phyloP scores from a whole-genome alignment of 495 filamentous ascomycete genomes.

The Podospora pseudocomata region DNA sequence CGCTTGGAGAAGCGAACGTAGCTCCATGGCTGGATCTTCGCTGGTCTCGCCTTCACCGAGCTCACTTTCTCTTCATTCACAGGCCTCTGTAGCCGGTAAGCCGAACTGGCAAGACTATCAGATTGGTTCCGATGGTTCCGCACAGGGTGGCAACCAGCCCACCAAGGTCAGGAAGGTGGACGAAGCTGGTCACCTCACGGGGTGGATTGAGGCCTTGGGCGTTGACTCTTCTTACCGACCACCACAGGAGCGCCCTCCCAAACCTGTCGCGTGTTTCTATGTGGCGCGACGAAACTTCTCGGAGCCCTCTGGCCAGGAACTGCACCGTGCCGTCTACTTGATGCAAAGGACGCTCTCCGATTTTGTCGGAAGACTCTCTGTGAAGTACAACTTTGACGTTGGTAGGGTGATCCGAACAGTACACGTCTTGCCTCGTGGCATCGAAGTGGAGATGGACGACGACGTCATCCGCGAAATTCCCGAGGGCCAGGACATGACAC shows the following conservation, averaged over 20 bases:
- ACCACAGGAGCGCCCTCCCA: constrained; percentile 65
- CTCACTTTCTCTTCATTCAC: constrained; percentile 56
- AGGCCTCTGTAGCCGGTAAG: constrained; percentile 37
- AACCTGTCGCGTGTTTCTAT: constrained; percentile 85
- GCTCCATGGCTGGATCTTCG: constrained; percentile 53
- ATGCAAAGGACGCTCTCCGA: constrained; percentile 68
- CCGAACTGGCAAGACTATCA: constrained; percentile 56
- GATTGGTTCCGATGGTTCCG: constrained; percentile 29
- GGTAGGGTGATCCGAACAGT: constrained; percentile 64
- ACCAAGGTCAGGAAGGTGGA: constrained; percentile 45
- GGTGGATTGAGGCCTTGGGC: constrained; percentile 88
- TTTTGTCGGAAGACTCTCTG: constrained; percentile 64
- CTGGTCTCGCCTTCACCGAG: constrained; percentile 70
- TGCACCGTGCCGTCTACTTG: constrained; percentile 85
- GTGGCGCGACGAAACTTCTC: constrained; percentile 58
- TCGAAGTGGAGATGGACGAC: constrained; percentile 86
- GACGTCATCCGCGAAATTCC: constrained; percentile 81
- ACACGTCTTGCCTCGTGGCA: constrained; percentile 64
- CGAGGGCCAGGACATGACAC: constrained; percentile 85
- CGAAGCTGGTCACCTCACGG: constrained; percentile 56
- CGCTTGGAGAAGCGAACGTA: constrained; percentile 55
- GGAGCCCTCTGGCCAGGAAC: constrained; percentile 54
- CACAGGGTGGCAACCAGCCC: constrained; percentile 46
- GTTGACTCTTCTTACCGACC: constrained; percentile 84
- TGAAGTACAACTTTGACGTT: constrained; percentile 75